Conservation (phyloP, 345 rosid species). For the Citrus reticulata region DNA sequence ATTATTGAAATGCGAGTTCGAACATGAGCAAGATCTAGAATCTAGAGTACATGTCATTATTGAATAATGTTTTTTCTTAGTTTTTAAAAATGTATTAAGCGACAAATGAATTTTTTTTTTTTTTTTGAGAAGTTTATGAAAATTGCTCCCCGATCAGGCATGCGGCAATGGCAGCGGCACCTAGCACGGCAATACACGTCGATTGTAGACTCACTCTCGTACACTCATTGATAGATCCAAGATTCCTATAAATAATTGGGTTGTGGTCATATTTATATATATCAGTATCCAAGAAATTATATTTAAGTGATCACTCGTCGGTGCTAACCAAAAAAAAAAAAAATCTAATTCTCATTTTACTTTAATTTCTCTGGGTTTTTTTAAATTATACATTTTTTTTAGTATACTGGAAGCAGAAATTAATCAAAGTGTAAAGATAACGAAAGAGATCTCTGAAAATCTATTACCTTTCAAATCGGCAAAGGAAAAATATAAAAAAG, state of each 20-base stretch:
- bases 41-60: background rate
- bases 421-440: background rate
- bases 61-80: background rate
- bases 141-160: background rate
- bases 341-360: no score
- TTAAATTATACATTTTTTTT: background rate
- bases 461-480: background rate
- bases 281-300: background rate
- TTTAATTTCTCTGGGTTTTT: no score
- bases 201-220: background rate
- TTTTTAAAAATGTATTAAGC: background rate
- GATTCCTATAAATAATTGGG: background rate
- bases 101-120: background rate
- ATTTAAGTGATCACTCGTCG: background rate
- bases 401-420: background rate
- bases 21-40: background rate
- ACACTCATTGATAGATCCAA: conserved; percentile 28
- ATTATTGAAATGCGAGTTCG: background rate
- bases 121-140: background rate
- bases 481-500: background rate
- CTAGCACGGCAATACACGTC: background rate
- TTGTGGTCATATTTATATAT: no score
- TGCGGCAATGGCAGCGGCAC: background rate
- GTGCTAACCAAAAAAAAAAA: no score
- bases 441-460: conserved; percentile 7